phyloP scores from a whole-genome alignment of 768 basidiomycete species.

The Pleurotus giganteus region DNA sequence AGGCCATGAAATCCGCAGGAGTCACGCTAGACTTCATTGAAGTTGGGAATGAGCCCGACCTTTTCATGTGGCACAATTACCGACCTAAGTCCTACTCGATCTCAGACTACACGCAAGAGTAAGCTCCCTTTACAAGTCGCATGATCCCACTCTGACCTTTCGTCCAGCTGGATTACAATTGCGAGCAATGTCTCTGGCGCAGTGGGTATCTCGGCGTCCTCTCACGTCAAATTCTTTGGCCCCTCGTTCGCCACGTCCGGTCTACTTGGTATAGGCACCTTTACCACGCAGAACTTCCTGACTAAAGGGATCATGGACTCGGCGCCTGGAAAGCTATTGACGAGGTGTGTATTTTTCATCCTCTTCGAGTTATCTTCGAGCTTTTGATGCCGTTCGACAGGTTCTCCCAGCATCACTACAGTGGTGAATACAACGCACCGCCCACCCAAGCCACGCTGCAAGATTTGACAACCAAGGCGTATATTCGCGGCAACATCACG shows the following conservation, averaged over 20 bases:
- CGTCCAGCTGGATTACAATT: constrained; percentile 54
- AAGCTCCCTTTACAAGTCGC: constrained; percentile 19
- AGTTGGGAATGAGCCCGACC: constrained; percentile 61
- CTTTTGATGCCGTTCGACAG: constrained; percentile 23
- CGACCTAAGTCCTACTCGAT: constrained; percentile 37
- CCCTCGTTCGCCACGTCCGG: constrained; percentile 50
- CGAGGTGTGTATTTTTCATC: constrained; percentile 40
- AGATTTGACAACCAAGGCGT: constrained; percentile 64
- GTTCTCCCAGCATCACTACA: constrained; percentile 56
- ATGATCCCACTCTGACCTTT: background rate
- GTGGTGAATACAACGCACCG: constrained; percentile 54
- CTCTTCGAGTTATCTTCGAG: background rate
- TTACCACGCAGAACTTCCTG: constrained; percentile 63
- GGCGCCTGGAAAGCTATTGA: constrained; percentile 46
- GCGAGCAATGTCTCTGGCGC: constrained; percentile 46
- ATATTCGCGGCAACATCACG: constrained; percentile 55
- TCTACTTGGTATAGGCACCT: constrained; percentile 42
- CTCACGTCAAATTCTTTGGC: constrained; percentile 45
- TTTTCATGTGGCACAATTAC: constrained; percentile 47
- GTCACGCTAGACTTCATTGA: constrained; percentile 57
- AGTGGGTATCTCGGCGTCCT: constrained; percentile 32
- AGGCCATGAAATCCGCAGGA: constrained; percentile 33
- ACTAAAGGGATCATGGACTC: constrained; percentile 47
- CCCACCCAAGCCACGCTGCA: constrained; percentile 51
- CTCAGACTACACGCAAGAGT: constrained; percentile 49